Conservation (phyloP, 2,329 filamentous ascomycete species). For the Corniculantispora saksenae region DNA sequence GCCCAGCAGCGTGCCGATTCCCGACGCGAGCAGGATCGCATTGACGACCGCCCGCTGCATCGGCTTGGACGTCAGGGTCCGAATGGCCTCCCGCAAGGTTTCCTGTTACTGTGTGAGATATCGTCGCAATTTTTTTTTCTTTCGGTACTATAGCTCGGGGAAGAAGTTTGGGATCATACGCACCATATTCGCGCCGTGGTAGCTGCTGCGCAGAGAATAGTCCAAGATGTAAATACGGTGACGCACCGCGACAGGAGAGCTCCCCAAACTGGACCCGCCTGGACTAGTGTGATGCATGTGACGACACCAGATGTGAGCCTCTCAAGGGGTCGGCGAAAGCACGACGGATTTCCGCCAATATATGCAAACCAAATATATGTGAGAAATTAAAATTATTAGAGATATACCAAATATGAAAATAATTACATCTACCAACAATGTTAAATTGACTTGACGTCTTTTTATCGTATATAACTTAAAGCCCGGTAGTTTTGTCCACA, state of each 20-base stretch:
- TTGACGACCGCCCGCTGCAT: slow-evolving; percentile 53
- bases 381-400: too few relatives aligned
- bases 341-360: too few relatives aligned
- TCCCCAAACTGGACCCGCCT: background rate
- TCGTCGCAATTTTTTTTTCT: background rate
- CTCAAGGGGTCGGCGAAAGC: too few relatives aligned
- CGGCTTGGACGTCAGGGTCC: slow-evolving; percentile 50
- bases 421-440: too few relatives aligned
- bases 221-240: background rate
- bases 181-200: slow-evolving; percentile 10
- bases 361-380: too few relatives aligned
- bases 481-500: too few relatives aligned
- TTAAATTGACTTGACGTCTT: too few relatives aligned
- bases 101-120: slow-evolving; percentile 27
- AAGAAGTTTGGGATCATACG: background rate
- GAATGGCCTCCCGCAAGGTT: slow-evolving; percentile 37
- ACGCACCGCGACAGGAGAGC: background rate
- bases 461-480: too few relatives aligned
- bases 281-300: slow-evolving; percentile 7
- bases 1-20: slow-evolving; percentile 46
- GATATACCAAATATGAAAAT: too few relatives aligned
- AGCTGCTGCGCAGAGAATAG: background rate
- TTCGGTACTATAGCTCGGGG: background rate
- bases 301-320: background rate
- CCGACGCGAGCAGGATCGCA: slow-evolving; percentile 44